phyloP scores from a whole-genome alignment of 139 green algal genomes.

The Pleodorina starrii region DNA sequence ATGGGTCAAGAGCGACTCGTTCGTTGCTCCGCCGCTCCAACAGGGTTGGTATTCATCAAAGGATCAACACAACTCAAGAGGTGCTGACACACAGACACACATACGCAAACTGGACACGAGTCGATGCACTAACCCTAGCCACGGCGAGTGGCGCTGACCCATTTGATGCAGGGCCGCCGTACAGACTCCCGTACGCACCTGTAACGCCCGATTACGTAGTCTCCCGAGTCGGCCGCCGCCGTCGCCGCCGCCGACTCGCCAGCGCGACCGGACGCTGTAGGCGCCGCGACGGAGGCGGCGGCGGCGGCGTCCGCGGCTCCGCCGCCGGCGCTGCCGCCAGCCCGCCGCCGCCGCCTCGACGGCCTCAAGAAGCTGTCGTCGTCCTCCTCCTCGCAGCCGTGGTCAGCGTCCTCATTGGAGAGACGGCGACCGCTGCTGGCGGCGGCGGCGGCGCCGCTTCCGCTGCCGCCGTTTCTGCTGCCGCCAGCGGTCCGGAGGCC shows the following conservation, averaged over 20 bases:
- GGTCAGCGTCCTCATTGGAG: background rate
- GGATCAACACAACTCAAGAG: too few species aligned
- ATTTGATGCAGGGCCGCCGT: too few species aligned
- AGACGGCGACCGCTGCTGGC: too few species aligned
- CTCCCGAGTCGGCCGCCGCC: background rate
- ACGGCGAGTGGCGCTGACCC: too few species aligned
- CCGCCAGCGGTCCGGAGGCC: background rate
- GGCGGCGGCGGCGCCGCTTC: background rate
- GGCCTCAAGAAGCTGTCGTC: slow-evolving; percentile 18
- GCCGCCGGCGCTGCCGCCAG: background rate
- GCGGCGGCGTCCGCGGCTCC: background rate
- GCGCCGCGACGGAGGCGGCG: background rate
- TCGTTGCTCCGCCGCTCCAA: too few species aligned
- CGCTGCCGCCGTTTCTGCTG: background rate
- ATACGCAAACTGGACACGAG: too few species aligned
- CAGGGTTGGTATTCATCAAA: too few species aligned
- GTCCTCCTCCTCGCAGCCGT: background rate
- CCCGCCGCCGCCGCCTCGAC: slow-evolving; percentile 6
- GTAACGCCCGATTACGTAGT: slow-evolving; percentile 31
- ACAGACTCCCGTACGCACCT: background rate
- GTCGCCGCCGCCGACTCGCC: slow-evolving; percentile 28
- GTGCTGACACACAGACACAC: too few species aligned
- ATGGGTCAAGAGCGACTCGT: too few species aligned
- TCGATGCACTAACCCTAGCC: too few species aligned
- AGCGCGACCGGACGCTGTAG: background rate